Conservation (phyloP, 495 filamentous ascomycete species). For the Penicillium coffeae region DNA sequence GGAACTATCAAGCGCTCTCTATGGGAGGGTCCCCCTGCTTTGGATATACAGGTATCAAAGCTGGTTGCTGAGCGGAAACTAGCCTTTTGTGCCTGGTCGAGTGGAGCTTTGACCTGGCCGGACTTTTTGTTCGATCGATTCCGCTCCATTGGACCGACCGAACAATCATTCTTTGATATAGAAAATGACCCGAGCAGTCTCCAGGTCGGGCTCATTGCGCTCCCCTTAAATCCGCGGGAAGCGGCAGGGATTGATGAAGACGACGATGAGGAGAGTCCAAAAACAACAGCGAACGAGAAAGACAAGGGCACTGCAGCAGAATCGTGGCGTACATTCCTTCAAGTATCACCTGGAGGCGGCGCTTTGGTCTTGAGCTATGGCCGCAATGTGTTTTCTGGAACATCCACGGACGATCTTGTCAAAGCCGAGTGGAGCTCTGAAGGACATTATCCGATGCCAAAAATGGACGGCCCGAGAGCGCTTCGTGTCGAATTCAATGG, state of each 20-base stretch:
- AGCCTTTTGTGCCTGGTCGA: slow-evolving; percentile 34
- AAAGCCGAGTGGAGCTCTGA: slow-evolving; percentile 44
- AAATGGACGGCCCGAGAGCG: slow-evolving; percentile 29
- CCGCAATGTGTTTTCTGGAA: slow-evolving; percentile 42
- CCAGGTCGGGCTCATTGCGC: slow-evolving; percentile 33
- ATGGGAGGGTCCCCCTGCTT: slow-evolving; percentile 22
- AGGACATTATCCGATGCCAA: slow-evolving; percentile 32
- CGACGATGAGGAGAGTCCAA: slow-evolving; percentile 21
- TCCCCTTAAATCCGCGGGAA: slow-evolving; percentile 10
- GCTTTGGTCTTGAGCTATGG: slow-evolving; percentile 33
- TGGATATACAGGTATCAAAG: slow-evolving; percentile 30
- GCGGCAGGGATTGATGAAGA: slow-evolving; percentile 21
- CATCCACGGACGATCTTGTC: slow-evolving; percentile 24
- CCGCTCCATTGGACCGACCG: slow-evolving; percentile 20
- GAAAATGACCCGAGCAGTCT: slow-evolving; percentile 25
- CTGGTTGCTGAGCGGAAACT: slow-evolving; percentile 28
- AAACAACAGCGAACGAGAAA: slow-evolving; percentile 14
- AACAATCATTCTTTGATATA: slow-evolving; percentile 16
- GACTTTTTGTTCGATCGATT: slow-evolving; percentile 22
- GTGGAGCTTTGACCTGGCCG: slow-evolving; percentile 36
- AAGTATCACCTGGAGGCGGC: slow-evolving; percentile 25
- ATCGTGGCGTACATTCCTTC: slow-evolving; percentile 28
- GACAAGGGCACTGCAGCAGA: slow-evolving; percentile 26
- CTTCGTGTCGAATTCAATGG: slow-evolving; percentile 30
- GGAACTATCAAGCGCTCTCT: slow-evolving; percentile 27